These are phyloP conservation scores for Corymbia maculata DNA, from an alignment of 345 rosid genomes.

Conservation along the genomic window DNA sequence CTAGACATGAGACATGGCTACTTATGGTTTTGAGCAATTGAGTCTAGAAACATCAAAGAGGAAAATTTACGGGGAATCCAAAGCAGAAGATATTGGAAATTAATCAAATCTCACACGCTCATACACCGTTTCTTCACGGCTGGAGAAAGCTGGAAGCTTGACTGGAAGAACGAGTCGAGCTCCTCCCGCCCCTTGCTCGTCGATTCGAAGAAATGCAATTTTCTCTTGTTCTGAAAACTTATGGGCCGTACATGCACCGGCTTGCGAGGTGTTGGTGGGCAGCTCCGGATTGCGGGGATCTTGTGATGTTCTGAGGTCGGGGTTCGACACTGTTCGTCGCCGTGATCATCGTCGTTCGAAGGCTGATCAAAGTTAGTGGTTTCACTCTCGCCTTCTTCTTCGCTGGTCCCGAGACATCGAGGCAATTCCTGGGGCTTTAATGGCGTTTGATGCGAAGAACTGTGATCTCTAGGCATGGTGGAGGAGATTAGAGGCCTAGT, in stretches of 20 bases:
- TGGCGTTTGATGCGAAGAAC: neutral
- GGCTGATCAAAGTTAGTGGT: neutral
- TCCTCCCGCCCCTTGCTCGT: conserved; percentile 17
- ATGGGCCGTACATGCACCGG: neutral
- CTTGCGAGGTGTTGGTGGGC: conserved; percentile 53
- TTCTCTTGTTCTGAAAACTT: conserved; percentile 15
- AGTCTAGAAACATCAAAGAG: neutral
- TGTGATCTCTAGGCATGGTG: conserved; percentile 1
- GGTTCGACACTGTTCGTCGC: conserved; percentile 23
- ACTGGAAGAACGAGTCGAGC: conserved; percentile 41
- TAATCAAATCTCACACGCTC: conserved; percentile 16
- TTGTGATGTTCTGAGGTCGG: conserved; percentile 35
- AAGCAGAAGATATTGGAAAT: neutral
- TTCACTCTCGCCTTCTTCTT: neutral
- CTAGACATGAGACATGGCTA: neutral
- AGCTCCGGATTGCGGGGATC: conserved; percentile 31
- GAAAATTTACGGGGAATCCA: neutral
- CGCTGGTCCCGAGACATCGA: neutral
- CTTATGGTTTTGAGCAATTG: neutral
- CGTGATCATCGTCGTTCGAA: neutral
- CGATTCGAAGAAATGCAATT: conserved; percentile 33
- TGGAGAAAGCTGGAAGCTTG: conserved; percentile 5
- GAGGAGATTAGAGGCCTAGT: neutral
- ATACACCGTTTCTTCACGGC: conserved; percentile 29
- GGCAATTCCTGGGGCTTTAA: neutral